Percentiles rank a stretch among this genome's conserved stretches.
Evolutionary conservation across 768 basidiomycete species (phyloP).

Genomic region (Lentinula raphanica): DNA sequence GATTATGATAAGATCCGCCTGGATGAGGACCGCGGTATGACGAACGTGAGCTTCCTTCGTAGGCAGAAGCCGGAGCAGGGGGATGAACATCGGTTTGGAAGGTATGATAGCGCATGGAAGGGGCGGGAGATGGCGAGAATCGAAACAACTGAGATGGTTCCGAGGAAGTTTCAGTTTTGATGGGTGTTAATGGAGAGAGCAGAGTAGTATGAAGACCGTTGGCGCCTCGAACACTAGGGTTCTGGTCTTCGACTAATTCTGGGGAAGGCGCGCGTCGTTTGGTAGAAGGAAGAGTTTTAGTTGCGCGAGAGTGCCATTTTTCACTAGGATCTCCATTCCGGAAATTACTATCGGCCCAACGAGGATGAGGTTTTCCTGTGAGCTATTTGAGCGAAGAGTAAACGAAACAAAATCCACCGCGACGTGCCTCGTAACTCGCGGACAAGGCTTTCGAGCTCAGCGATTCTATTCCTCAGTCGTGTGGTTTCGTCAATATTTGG

Average conservation of each 20-base stretch:
- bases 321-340: constrained; percentile 77
- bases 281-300: constrained; percentile 52
- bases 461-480: constrained; percentile 79
- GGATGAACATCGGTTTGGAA: constrained; percentile 43
- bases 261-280: constrained; percentile 28
- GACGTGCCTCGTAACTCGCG: constrained; percentile 73
- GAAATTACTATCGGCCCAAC: constrained; percentile 78
- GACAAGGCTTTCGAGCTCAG: constrained; percentile 89
- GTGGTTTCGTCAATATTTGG: constrained; percentile 85
- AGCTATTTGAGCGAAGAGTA: constrained; percentile 2
- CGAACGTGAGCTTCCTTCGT: constrained; percentile 27
- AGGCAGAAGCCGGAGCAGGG: constrained; percentile 28
- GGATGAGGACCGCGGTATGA: constrained; percentile 11
- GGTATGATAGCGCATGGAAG: constrained; percentile 48
- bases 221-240: constrained; percentile 17
- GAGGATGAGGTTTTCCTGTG: constrained; percentile 79
- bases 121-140: constrained; percentile 59
- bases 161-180: constrained; percentile 59
- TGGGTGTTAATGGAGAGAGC: constrained; percentile 30
- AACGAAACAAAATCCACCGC: constrained; percentile 7
- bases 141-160: constrained; percentile 60
- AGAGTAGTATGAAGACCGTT: constrained; percentile 20
- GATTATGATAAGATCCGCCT: constrained; percentile 5
- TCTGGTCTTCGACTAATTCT: constrained; percentile 10
- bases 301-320: constrained; percentile 82